Percentiles rank a stretch among this genome's conserved stretches.
Evolutionary conservation across 371 early-diverging fungal genomes (phyloP).

Genomic region (Mucor sp.): DNA sequence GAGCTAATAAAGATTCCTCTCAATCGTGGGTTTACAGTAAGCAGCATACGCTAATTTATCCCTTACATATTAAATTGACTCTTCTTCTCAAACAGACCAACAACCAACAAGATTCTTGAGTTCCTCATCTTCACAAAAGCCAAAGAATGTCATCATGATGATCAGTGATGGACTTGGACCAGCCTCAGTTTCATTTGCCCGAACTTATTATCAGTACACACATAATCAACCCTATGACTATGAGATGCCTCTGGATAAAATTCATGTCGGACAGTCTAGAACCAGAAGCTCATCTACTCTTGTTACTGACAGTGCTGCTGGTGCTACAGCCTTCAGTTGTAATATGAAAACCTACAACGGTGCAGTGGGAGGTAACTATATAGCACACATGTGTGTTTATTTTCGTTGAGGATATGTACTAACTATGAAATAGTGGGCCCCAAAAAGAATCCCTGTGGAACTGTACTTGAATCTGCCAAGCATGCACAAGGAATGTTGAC

Average conservation of each 20-base stretch:
- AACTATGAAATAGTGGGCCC: conserved; percentile 50
- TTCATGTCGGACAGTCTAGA: conserved; percentile 86
- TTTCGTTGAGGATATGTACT: neutral
- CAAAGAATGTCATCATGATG: conserved; percentile 87
- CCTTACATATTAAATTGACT: neutral
- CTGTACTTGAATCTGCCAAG: conserved; percentile 94
- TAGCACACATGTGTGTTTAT: neutral
- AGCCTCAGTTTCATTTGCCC: conserved; percentile 90
- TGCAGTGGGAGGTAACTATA: conserved; percentile 73
- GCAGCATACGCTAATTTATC: neutral
- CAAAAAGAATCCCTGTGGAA: conserved; percentile 79
- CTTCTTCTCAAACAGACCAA: neutral
- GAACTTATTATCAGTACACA: conserved; percentile 71
- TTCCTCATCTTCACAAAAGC: conserved; percentile 1
- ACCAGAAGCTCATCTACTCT: conserved; percentile 80
- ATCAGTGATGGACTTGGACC: conserved; percentile 94
- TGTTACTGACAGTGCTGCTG: conserved; percentile 96
- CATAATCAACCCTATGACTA: conserved; percentile 44
- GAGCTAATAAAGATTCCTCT: neutral
- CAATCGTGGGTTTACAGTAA: neutral
- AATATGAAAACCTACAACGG: conserved; percentile 86
- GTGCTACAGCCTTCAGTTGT: conserved; percentile 93
- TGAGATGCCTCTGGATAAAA: conserved; percentile 74
- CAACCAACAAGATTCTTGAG: neutral
- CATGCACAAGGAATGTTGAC: conserved; percentile 72